Conservation (phyloP, 1,139 yeast species). For the Insectozyma bohioensis region DNA sequence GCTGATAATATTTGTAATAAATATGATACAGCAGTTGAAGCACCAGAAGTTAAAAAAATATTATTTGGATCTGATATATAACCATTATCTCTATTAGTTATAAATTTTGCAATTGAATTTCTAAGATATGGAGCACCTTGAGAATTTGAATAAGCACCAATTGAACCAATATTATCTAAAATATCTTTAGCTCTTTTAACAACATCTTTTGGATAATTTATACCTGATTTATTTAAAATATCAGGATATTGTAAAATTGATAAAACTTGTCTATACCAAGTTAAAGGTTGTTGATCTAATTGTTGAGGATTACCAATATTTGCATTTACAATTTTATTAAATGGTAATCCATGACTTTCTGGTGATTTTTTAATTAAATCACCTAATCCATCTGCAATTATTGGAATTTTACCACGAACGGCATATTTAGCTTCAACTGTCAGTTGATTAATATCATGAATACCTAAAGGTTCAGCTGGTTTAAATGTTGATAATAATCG, state of each 20-base stretch:
- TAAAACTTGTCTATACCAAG: constrained; percentile 92
- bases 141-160: constrained; percentile 93
- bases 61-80: constrained; percentile 59
- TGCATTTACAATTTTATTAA: constrained; percentile 74
- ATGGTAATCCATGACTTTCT: constrained; percentile 68
- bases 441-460: constrained; percentile 61
- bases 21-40: constrained; percentile 84
- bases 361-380: constrained; percentile 45
- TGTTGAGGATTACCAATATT: constrained; percentile 98
- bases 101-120: constrained; percentile 77
- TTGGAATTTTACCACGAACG: constrained; percentile 92
- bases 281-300: constrained; percentile 86
- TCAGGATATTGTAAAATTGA: constrained; percentile 84
- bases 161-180: constrained; percentile 66
- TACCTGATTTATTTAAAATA: constrained; percentile 39
- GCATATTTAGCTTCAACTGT: constrained; percentile 91
- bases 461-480: constrained; percentile 23
- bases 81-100: constrained; percentile 58
- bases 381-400: constrained; percentile 83
- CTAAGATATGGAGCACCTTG: constrained; percentile 80
- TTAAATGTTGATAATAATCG: constrained; percentile 15
- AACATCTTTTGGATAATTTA: constrained; percentile 67
- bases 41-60: constrained; percentile 88
- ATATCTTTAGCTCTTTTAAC: constrained; percentile 64
- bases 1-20: constrained; percentile 68